Evolutionary conservation across 1,284 basidiomycete genomes (phyloP).

Genomic region (Sporisorium graminicola): DNA sequence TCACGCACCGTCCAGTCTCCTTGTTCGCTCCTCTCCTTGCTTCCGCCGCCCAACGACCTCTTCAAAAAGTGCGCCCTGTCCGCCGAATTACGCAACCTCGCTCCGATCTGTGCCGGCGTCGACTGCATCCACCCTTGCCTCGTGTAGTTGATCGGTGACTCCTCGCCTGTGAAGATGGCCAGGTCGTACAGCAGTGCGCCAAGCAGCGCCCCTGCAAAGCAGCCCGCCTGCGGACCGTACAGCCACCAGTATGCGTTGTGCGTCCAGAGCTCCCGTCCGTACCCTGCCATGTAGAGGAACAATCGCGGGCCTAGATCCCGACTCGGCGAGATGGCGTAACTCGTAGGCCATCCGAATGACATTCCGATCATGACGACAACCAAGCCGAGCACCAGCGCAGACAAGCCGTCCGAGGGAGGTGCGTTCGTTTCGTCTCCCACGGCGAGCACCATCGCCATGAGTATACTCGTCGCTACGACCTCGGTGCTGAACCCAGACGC

Average conservation of each 20-base stretch:
- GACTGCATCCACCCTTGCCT: constrained; percentile 36
- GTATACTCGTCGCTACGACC: constrained; percentile 55
- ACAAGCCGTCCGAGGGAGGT: constrained; percentile 73
- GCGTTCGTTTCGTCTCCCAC: constrained; percentile 70
- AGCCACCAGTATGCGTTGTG: constrained; percentile 80
- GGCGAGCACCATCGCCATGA: constrained; percentile 54
- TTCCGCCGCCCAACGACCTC: background rate
- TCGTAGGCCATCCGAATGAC: constrained; percentile 75
- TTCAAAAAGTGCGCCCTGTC: constrained; percentile 17
- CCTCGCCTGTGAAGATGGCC: constrained; percentile 68
- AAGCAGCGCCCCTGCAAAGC: constrained; percentile 65
- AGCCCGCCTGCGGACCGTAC: constrained; percentile 75
- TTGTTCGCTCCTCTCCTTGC: no score
- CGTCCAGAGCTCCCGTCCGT: constrained; percentile 72
- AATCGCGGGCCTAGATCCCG: constrained; percentile 77
- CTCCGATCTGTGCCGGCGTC: constrained; percentile 20
- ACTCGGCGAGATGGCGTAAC: constrained; percentile 77
- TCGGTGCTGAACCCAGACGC: constrained; percentile 45
- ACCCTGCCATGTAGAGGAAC: constrained; percentile 76
- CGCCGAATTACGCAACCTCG: constrained; percentile 19
- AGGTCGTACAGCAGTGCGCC: constrained; percentile 70
- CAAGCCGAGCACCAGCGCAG: constrained; percentile 75
- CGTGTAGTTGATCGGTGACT: constrained; percentile 64
- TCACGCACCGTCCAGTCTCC: background rate
- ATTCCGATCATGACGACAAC: constrained; percentile 74